Percentiles rank a stretch among this genome's conserved stretches.
Conservation (phyloP, 768 basidiomycete species). For the Psilocybe cyanescens region DNA sequence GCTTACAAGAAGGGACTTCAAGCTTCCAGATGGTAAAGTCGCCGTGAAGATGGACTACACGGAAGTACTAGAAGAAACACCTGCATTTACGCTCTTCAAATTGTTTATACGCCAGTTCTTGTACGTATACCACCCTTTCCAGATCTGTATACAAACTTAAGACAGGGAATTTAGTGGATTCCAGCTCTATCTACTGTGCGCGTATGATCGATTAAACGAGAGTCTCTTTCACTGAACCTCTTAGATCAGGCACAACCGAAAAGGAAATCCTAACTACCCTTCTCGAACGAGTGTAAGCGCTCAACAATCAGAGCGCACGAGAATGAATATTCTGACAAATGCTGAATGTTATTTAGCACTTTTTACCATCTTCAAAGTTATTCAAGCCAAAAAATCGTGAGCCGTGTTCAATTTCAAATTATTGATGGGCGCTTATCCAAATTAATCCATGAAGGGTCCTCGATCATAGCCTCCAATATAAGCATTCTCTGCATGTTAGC, state of each 20-base stretch:
- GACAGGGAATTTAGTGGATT: slow-evolving; percentile 36
- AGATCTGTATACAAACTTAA: background rate
- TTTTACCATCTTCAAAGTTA: slow-evolving; percentile 43
- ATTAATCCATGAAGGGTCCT: slow-evolving; percentile 26
- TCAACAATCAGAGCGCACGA: background rate
- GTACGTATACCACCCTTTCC: slow-evolving; percentile 27
- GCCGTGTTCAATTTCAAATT: slow-evolving; percentile 4
- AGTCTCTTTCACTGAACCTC: background rate
- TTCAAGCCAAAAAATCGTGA: slow-evolving; percentile 51
- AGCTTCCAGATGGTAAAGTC: slow-evolving; percentile 44
- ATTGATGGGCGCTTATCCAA: background rate
- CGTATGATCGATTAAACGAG: background rate
- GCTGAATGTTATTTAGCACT: slow-evolving; percentile 34
- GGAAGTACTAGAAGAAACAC: slow-evolving; percentile 54
- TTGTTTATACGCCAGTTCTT: slow-evolving; percentile 53
- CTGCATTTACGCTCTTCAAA: slow-evolving; percentile 52
- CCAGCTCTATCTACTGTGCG: slow-evolving; percentile 48
- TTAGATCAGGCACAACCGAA: slow-evolving; percentile 41
- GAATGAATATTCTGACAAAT: no score
- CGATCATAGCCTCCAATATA: slow-evolving; percentile 46
- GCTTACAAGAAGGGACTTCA: slow-evolving; percentile 41
- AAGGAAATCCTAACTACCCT: slow-evolving; percentile 51
- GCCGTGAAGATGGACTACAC: slow-evolving; percentile 46
- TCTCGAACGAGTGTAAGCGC: slow-evolving; percentile 44
- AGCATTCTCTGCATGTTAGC: slow-evolving; percentile 42